A percentile compares a stretch with the other conserved stretches of the same genome.
These are phyloP conservation scores for Arthrobotrys sphaeroides DNA, from an alignment of 2,329 filamentous ascomycete genomes.

Conservation along the genomic window DNA sequence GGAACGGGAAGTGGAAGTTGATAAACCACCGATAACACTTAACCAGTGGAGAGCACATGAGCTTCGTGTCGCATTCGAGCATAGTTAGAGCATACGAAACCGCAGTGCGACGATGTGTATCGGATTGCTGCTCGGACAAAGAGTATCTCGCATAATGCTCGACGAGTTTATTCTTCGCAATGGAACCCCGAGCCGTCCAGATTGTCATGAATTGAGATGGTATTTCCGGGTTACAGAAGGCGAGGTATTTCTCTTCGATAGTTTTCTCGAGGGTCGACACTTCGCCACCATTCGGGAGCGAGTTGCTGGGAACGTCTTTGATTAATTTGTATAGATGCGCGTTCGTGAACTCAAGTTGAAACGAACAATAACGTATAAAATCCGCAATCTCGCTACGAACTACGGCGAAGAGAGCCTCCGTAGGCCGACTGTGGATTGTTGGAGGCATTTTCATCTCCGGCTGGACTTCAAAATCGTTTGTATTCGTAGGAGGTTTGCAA, in stretches of 20 bases:
- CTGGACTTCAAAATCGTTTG: constrained; percentile 38
- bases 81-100: constrained; percentile 58
- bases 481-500: constrained; percentile 26
- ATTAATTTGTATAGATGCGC: constrained; percentile 60
- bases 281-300: constrained; percentile 54
- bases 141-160: constrained; percentile 58
- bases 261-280: constrained; percentile 57
- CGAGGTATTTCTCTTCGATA: constrained; percentile 59
- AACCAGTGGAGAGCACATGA: constrained; percentile 24
- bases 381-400: constrained; percentile 63
- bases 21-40: constrained; percentile 70
- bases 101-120: neutral
- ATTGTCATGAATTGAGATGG: constrained; percentile 62
- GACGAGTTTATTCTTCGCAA: constrained; percentile 61
- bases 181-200: constrained; percentile 59
- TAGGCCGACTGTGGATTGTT: constrained; percentile 57
- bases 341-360: constrained; percentile 64
- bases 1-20: constrained; percentile 70
- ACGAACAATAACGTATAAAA: constrained; percentile 61
- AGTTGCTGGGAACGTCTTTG: neutral
- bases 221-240: constrained; percentile 59
- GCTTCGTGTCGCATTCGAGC: constrained; percentile 50
- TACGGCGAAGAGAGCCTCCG: constrained; percentile 63
- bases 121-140: neutral
- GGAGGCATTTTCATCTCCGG: constrained; percentile 25